A percentile compares a stretch with the other conserved stretches of the same genome.
Evolutionary conservation across 75 land plant genomes (phyloP).

Genomic region (Sequoiadendron giganteum): DNA sequence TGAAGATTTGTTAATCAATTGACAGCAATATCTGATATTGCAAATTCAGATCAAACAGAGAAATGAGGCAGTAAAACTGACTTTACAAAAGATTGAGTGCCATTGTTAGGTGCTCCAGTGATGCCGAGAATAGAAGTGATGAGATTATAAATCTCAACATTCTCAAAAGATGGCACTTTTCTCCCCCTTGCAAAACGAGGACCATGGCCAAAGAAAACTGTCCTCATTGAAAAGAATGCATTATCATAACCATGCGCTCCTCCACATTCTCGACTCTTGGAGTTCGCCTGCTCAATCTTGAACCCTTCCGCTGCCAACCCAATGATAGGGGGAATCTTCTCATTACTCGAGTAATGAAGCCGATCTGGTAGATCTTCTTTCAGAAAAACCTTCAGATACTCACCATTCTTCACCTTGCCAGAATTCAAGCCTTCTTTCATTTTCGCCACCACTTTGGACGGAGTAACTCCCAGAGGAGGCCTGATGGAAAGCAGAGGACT

Average conservation of each 20-base stretch:
- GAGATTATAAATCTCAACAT: conserved; percentile 82
- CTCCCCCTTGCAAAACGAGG: conserved; percentile 82
- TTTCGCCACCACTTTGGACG: conserved; percentile 45
- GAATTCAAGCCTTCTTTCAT: conserved; percentile 64
- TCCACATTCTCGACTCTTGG: conserved; percentile 61
- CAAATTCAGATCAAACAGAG: not conserved
- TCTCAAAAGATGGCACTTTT: conserved; percentile 81
- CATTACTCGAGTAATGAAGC: conserved; percentile 68
- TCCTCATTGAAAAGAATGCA: conserved; percentile 80
- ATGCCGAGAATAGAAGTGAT: conserved; percentile 72
- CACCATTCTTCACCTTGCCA: conserved; percentile 78
- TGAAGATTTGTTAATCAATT: not conserved
- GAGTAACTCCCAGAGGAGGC: conserved; percentile 51
- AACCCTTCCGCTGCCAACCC: conserved; percentile 83
- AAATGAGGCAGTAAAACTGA: conserved; percentile 53
- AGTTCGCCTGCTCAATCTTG: conserved; percentile 70
- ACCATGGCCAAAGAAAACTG: conserved; percentile 91
- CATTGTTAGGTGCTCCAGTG: conserved; percentile 72
- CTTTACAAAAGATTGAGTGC: conserved; percentile 54
- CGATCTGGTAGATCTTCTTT: conserved; percentile 86
- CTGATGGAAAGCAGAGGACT: conserved; percentile 67
- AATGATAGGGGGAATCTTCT: conserved; percentile 80
- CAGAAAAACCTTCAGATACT: conserved; percentile 57
- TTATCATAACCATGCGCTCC: conserved; percentile 99
- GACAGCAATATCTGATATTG: not conserved